Percentiles rank a stretch among this genome's conserved stretches.
Evolutionary conservation across 768 basidiomycete genomes (phyloP).

Genomic region (Trametes gibbosa): DNA sequence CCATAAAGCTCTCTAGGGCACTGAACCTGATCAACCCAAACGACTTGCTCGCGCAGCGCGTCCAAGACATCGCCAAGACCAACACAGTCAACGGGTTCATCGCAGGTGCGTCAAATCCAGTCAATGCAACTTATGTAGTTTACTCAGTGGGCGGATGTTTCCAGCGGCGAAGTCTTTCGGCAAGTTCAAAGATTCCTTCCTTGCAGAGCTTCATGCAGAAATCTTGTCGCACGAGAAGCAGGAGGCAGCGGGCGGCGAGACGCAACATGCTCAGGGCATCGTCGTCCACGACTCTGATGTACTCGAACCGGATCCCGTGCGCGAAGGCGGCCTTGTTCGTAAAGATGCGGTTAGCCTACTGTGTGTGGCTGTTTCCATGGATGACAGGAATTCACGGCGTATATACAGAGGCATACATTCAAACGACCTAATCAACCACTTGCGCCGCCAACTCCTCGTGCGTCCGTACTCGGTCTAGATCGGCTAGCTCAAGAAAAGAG

Average conservation of each 20-base stretch:
- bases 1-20: conserved; percentile 76
- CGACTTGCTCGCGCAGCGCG: conserved; percentile 72
- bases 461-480: conserved; percentile 85
- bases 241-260: conserved; percentile 46
- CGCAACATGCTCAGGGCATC: conserved; percentile 69
- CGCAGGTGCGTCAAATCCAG: conserved; percentile 46
- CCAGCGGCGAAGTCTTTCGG: conserved; percentile 79
- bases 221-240: conserved; percentile 71
- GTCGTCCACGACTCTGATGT: conserved; percentile 79
- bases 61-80: conserved; percentile 77
- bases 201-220: conserved; percentile 76
- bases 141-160: background rate
- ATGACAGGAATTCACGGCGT: conserved; percentile 3
- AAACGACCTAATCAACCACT: conserved; percentile 68
- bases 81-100: conserved; percentile 64
- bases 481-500: conserved; percentile 87
- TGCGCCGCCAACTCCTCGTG: conserved; percentile 74
- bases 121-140: background rate
- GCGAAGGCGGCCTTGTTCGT: conserved; percentile 76
- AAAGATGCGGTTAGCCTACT: conserved; percentile 51
- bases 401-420: conserved; percentile 72
- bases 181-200: conserved; percentile 78
- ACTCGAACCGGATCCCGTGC: conserved; percentile 72
- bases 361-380: background rate
- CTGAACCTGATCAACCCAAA: conserved; percentile 83